Evolutionary conservation across 306 rosid species (phyloP), one percentile per base, ranked within the genome.

Genomic region (Gillenia trifoliata): DNA sequence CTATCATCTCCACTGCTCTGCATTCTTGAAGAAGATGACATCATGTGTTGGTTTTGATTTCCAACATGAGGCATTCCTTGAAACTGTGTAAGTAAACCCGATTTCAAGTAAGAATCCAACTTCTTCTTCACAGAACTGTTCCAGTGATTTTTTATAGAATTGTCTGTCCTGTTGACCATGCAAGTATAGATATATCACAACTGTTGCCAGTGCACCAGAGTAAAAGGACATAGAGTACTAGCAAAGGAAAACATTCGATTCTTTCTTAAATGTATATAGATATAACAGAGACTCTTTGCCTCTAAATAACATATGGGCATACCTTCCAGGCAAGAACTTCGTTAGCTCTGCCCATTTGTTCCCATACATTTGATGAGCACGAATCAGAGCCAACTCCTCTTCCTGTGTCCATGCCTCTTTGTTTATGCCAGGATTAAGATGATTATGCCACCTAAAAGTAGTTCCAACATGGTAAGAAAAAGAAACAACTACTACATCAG

Each of bases 371-470:
- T 90, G 92, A 90, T 95, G 99, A 47, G 98, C 99, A 43, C 90
- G 96, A 68, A 95, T 89, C 66, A 95, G 81, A 82, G 97, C 96
- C 71, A 95, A 71, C 85, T 95, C 99, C 80, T 95, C 99, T 56
- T 95, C 99, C 80, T 88, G 93, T 5, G 98, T 92, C 99, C 99
- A 95, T 81, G 99, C 98, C 75, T 95, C 97, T 85, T 90, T 92
- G 83, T 95, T 95, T 88, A 95, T 95, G 60, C 88, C 70, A 74
- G 99, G 99, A 84, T 95, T 95, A 72, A 95, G 96, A 83, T 95
- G 99, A 89, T 95, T 95, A 73, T 95, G 99, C 99, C 99, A 95
- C 92, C 99, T 95, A 72, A 61, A 76, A 67, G 63, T 68, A 54
- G 75, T 77, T 40, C 62, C 72, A 74, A 54, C 72, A 75, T 17